These are phyloP conservation scores for Podospora appendiculata DNA, from an alignment of 495 filamentous ascomycete species.

Conservation along the genomic window DNA sequence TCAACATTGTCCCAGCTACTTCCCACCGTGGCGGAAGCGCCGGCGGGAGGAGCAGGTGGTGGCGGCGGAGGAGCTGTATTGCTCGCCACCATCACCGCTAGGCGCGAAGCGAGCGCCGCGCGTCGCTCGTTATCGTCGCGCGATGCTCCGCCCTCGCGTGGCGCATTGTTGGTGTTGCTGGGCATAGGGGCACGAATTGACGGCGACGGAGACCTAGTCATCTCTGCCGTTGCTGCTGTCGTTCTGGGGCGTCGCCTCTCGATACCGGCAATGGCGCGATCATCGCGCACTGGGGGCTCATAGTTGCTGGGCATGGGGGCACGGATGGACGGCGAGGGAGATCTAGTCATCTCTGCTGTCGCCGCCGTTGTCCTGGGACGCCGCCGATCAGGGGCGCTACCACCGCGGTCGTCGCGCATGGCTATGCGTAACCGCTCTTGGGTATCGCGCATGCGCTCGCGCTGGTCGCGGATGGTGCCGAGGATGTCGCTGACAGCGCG, in stretches of 20 bases:
- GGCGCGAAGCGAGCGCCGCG: background rate
- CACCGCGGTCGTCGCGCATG: constrained; percentile 4
- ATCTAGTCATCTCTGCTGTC: background rate
- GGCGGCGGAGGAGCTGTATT: background rate
- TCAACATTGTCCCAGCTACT: too few species aligned
- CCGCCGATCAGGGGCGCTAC: background rate
- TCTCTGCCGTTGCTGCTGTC: background rate
- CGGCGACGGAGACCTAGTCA: background rate
- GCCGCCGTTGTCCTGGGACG: background rate
- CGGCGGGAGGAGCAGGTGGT: too few species aligned
- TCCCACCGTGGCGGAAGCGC: too few species aligned
- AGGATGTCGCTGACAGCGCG: constrained; percentile 19
- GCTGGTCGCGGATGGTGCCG: constrained; percentile 17
- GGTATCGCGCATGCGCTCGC: constrained; percentile 10
- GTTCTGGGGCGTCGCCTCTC: background rate
- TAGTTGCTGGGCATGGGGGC: too few species aligned
- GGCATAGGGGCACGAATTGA: background rate
- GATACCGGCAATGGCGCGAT: constrained; percentile 5
- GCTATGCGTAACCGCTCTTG: constrained; percentile 10
- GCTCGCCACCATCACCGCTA: background rate
- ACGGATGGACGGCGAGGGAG: background rate
- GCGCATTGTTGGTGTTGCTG: background rate
- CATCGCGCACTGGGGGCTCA: background rate
- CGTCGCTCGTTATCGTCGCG: background rate
- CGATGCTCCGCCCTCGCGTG: background rate